Percentiles rank a stretch among this genome's conserved stretches.
Conservation (phyloP, 768 basidiomycete species). For the Mycena venus region DNA sequence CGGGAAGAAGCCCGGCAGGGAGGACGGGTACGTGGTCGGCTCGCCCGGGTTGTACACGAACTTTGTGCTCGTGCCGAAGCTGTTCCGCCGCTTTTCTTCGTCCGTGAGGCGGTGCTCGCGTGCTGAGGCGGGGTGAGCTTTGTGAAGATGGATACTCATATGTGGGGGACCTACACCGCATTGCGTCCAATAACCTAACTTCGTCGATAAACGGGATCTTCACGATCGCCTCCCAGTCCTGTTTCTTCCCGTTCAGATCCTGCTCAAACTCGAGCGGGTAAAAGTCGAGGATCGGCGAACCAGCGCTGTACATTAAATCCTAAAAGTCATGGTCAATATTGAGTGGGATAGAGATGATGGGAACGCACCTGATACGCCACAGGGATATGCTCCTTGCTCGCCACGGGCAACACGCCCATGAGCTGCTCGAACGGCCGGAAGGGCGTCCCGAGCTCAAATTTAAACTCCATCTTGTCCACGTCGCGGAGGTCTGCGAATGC, state of each 20-base stretch:
- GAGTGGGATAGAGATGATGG: background rate
- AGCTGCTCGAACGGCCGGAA: constrained; percentile 96
- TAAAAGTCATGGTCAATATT: constrained; percentile 42
- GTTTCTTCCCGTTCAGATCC: constrained; percentile 98
- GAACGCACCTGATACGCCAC: constrained; percentile 78
- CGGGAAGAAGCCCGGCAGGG: constrained; percentile 96
- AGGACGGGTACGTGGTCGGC: constrained; percentile 86
- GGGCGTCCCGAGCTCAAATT: constrained; percentile 88
- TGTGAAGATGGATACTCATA: background rate
- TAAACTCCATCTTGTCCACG: constrained; percentile 87
- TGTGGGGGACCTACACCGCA: constrained; percentile 73
- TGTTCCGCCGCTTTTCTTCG: constrained; percentile 84
- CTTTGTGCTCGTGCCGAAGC: constrained; percentile 82
- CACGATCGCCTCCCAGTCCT: constrained; percentile 98
- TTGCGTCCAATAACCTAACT: constrained; percentile 79
- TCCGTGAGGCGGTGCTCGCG: constrained; percentile 82
- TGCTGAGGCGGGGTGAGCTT: constrained; percentile 59
- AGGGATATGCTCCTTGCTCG: constrained; percentile 92
- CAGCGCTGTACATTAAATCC: constrained; percentile 91
- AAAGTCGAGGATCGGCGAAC: constrained; percentile 93
- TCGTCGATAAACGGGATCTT: constrained; percentile 99
- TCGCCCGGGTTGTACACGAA: constrained; percentile 79
- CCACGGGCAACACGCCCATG: constrained; percentile 96
- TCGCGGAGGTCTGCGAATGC: constrained; percentile 62
- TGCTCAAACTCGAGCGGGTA: constrained; percentile 93